Base-by-base conservation (phyloP, 2,329 filamentous ascomycete species). In the Apiospora marii region DNA sequence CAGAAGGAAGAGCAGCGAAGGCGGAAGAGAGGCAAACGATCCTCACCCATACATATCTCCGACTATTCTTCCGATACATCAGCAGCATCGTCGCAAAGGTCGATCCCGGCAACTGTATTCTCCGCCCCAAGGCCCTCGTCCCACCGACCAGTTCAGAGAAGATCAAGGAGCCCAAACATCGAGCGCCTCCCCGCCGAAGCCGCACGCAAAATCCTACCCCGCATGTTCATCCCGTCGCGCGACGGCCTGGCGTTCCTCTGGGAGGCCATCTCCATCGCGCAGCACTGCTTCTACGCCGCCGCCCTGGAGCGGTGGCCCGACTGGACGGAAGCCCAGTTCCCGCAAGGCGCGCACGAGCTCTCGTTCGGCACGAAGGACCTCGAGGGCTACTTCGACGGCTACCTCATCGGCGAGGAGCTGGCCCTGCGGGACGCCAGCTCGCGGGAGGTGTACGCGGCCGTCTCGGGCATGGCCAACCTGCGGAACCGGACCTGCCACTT, bases 341-440 rank as follows among this genome's bases (percentile, higher is more conserved):
- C 53, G 16, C 53, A 61, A 8, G 53, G 53, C 53, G 53, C 53
- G 53, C 53, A 61, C 53, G 53, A 61, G 19, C 30, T 61, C 16
- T 61, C 53, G 6, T 61, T 61, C 53, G 13, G 53, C 30, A 7
- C 7, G 16, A 1, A 1, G 16, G 53, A 61, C 19, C 16, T 61
- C 7, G 1, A 10, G 30, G 7, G 30, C 19, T 61, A 61, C 10
- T 61, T 61, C 30, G 30, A 8, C 1, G 30, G 53, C 30, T 61
- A 61, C 53, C 12, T 19, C 19, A 3, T 61, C 8, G 6, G 19
- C 30, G 53, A 61, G 2, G 53, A 61, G 16, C 13, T 61, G 2
- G 53, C 16, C 2, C 30, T 37, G 30, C 53, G 53, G 7, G 53
- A 16, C 30, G 30, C 53, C 16, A 0, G 2, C 2, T 37, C 53